phyloP scores from a whole-genome alignment of 2,329 filamentous ascomycete genomes.

The Rhinocladiella similis region DNA sequence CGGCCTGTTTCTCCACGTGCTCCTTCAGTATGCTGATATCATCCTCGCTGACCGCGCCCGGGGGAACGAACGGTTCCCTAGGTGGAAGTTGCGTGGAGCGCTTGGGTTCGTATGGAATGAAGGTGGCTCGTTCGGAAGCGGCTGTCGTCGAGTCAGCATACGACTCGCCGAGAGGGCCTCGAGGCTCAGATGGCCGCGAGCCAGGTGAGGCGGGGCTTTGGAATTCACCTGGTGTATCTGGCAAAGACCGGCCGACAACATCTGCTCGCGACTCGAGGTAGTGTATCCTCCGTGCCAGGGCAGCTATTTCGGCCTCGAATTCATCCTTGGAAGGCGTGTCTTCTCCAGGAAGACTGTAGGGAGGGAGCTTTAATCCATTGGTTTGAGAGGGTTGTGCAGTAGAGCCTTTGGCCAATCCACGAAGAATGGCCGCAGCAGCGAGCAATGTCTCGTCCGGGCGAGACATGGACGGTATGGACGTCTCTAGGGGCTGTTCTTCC shows the following conservation, averaged over 20 bases:
- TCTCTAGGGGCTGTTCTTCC: constrained; percentile 21
- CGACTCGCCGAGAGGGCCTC: constrained; percentile 29
- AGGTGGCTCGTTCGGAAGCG: constrained; percentile 34
- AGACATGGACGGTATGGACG: constrained; percentile 39
- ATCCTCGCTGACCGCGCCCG: constrained; percentile 68
- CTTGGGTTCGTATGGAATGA: constrained; percentile 30
- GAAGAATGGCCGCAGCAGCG: constrained; percentile 47
- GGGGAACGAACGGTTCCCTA: constrained; percentile 40
- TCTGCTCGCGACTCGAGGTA: constrained; percentile 78
- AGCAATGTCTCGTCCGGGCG: constrained; percentile 48
- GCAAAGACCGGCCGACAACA: constrained; percentile 61
- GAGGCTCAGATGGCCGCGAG: constrained; percentile 53
- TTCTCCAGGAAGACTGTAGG: constrained; percentile 73
- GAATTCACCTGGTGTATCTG: constrained; percentile 77
- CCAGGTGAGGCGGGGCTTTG: constrained; percentile 62
- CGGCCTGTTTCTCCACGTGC: constrained; percentile 90
- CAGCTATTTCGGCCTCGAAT: constrained; percentile 80
- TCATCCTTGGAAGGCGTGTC: constrained; percentile 72
- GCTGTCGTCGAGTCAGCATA: constrained; percentile 39
- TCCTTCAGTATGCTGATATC: constrained; percentile 83
- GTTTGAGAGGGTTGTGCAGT: constrained; percentile 39
- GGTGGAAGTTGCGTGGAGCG: constrained; percentile 39
- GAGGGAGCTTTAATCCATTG: constrained; percentile 53
- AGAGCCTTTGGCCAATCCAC: constrained; percentile 44
- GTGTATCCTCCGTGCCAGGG: constrained; percentile 74